Evolutionary conservation across 2,329 filamentous ascomycete genomes (phyloP), one percentile per base, ranked within the genome.

Genomic region (Penicillium crustosum): DNA sequence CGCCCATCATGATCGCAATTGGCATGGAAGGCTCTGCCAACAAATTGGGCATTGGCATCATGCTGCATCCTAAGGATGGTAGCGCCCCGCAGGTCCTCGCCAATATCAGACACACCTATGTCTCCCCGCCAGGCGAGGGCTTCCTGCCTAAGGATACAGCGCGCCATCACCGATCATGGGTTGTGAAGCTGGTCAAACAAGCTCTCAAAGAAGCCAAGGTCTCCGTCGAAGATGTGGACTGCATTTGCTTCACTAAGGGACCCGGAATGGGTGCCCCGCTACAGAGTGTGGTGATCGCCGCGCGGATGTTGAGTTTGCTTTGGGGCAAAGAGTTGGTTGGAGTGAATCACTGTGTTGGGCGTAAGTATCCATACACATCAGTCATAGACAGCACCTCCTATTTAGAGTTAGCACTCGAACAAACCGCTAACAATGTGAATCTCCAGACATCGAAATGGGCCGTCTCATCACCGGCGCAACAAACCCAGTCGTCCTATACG

Each of bases 131-230:
- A 0, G 94, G 94, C 43, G 90, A 93, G 59, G 94, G 94, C 5
- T 97, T 99, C 78, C 84, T 97, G 5, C 94, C 94, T 61, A 97
- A 97, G 74, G 94, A 99, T 78, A 97, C 93, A 0, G 94, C 94
- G 17, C 85, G 86, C 52, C 94, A 99, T 78, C 94, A 99, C 82
- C 88, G 94, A 63, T 74, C 86, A 71, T 91, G 89, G 86, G 91
- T 97, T 62, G 89, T 91, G 17, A 79, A 82, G 25, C 81, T 97
- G n/a, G 89, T 94, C 19, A 91, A 88, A 66, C 84, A 86, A 61
- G 91, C 93, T 5, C 84, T 99, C 61, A 80, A 82, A 57, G 86
- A 89, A 65, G 91, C 93, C 0, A 78, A 79, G 21, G 72, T 90
- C 3, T 68, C 75, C 0, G 76, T 87, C 15, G 70, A 78, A 13